Evolutionary conservation across 305 asterid genomes (phyloP), one percentile per base, ranked within the genome.

Genomic region (Solanum chacoense): DNA sequence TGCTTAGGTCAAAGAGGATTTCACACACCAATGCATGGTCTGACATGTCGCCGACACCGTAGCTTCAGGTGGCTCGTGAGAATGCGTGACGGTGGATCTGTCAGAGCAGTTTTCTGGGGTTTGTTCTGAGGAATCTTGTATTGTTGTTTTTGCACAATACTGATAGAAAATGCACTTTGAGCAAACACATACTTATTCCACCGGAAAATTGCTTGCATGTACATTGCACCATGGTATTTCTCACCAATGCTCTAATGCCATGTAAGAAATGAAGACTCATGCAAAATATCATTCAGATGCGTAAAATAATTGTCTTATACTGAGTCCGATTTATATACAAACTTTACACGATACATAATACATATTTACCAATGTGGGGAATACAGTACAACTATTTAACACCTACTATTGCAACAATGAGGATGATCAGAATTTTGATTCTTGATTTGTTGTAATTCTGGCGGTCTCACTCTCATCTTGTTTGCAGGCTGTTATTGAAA

Each of bases 401-500:
- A 76, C 18, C 84, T 77, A 77, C 55, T 36, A 50, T 35, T 83
- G 72, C 20, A 45, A 83, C 40, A 45, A 45, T 29, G 86, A 22
- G 13, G 28, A 45, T 45, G 72, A 50, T 45, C 72, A 83, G 40
- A 45, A 83, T 83, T 83, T 83, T 83, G 22, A 18, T 50, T 29
- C 87, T 83, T 83, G 63, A 55, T 83, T 50, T 50, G 31, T 32
- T 31, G 73, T 11, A 83, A 50, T 22, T 31, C 26, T 84, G 74
- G 73, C 4, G 87, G 45, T 81, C 84, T 65, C 90, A 79, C 91
- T 77, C 84, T 63, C 90, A 76, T 92, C 88, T 85, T 78, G 50
- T 50, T 90, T 92, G 94, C 96, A 97, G 99, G 99, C 99, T 91
- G 99, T 95, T 86, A 91, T 97, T 84, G 99, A 97, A 91, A 90